Base-by-base conservation (phyloP, 2,329 filamentous ascomycete genomes). In the Zopfia rhizophila region DNA sequence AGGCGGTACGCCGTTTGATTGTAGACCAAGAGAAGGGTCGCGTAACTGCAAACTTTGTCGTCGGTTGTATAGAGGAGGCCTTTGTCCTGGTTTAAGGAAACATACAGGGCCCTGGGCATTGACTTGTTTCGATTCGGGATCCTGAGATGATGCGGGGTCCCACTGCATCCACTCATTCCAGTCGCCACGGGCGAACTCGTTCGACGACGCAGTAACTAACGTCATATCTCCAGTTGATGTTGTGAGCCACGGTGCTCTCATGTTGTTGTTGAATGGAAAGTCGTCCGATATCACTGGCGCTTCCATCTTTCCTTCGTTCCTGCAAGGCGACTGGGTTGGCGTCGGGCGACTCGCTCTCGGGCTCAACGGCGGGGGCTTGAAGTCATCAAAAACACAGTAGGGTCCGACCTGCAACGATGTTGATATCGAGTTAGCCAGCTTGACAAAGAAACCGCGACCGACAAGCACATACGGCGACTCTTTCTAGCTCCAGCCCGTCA, bases 111-210 rank as follows among this genome's bases (percentile, higher is more conserved):
- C 63, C 38, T 63, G 62, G 31, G 48, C 48, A 38, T 60, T 59
- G 32, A 57, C 45, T 11, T 59, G 53, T 48, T 66, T 66, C 41
- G 58, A 11, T 8, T n/a, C 27, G 8, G 37, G 33, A 28, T 61
- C 55, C 55, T 70, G 67, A 36, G 68, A 60, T 46, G 60, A 40
- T 31, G 71, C 63, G 35, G 74, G 73, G 59, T 78, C 74, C 73
- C 74, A 78, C 45, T 73, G 66, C 68, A 78, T 73, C 73, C 74
- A 78, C 31, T 78, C 72, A 55, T 73, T 75, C 75, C 75, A 78
- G 55, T 72, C 69, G 36, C 70, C 63, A 37, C 64, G 63, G 31
- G 54, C 44, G 37, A 66, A 57, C 19, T 69, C 60, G 32, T 67
- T 63, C 18, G 33, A 42, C 45, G 65, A 56, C 7, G 66, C 45